Evolutionary conservation across 2,329 filamentous ascomycete genomes (phyloP).

Genomic region (Pseudopyricularia cyperi): DNA sequence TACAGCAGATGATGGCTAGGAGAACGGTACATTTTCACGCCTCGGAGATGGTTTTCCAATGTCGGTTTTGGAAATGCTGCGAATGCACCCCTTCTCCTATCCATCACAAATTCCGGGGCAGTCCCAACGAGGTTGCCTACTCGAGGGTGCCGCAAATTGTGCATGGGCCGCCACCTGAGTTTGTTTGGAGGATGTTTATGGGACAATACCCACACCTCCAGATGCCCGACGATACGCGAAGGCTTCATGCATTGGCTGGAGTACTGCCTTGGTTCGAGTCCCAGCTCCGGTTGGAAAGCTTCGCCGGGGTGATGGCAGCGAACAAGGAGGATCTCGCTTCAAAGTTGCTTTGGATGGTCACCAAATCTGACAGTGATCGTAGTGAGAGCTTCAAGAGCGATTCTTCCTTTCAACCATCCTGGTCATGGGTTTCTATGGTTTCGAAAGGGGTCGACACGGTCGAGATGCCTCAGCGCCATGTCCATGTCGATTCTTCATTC

Average conservation of each 20-base stretch:
- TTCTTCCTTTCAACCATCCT: not conserved
- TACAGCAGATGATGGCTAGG: not conserved
- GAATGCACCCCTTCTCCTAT: constrained; percentile 1
- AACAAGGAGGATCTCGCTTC: not conserved
- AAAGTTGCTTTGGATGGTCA: not conserved
- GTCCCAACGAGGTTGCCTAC: not conserved
- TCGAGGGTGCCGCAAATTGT: not conserved
- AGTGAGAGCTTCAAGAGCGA: not conserved
- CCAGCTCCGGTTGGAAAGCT: not conserved
- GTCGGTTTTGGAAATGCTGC: not conserved
- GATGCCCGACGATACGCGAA: not conserved
- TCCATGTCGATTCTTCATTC: not conserved
- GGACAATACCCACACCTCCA: not conserved
- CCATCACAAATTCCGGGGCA: not conserved
- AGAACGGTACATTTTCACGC: not conserved
- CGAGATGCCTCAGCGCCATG: not conserved
- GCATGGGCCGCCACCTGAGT: not conserved
- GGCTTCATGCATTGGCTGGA: constrained; percentile 1
- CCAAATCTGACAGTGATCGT: not conserved
- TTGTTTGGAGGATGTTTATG: not conserved
- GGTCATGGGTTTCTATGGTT: constrained; percentile 2
- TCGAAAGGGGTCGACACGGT: not conserved
- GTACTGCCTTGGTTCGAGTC: not conserved
- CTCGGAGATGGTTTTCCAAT: constrained; percentile 1
- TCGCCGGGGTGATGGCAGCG: not conserved